phyloP scores from a whole-genome alignment of 371 early-diverging fungal species.

The Nematocida ausubeli region DNA sequence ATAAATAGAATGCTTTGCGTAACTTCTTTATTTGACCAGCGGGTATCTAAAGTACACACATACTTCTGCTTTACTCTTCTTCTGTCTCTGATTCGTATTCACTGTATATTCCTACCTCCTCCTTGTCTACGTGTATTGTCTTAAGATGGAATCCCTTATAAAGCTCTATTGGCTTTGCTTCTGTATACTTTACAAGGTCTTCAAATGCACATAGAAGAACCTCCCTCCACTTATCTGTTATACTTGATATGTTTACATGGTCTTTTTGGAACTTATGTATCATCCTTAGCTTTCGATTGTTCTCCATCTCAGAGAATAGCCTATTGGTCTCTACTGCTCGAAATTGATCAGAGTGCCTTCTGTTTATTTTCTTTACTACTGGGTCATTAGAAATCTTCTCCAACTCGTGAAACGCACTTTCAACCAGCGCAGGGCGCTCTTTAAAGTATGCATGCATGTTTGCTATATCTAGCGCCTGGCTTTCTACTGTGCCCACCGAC shows the following conservation, averaged over 20 bases:
- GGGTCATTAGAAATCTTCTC: not conserved
- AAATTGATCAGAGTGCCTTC: conserved; percentile 42
- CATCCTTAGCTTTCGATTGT: conserved; percentile 5
- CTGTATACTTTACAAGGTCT: conserved; percentile 12
- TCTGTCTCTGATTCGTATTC: not conserved
- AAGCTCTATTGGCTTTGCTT: not conserved
- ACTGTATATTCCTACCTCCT: conserved; percentile 14
- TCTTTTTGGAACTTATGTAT: conserved; percentile 8
- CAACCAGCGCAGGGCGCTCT: not conserved
- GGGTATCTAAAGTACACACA: not conserved
- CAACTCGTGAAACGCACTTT: not conserved
- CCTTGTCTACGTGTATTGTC: conserved; percentile 5
- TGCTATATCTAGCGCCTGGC: not conserved
- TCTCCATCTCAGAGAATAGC: conserved; percentile 15
- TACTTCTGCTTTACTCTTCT: not conserved
- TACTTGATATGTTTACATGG: not conserved
- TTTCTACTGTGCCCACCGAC: conserved; percentile 6
- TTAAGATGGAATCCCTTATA: not conserved
- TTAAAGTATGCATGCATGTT: not conserved
- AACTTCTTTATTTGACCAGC: not conserved
- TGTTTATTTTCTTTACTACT: not conserved
- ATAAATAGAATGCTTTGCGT: too few relatives aligned
- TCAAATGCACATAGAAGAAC: conserved; percentile 27
- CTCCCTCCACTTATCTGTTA: conserved; percentile 34
- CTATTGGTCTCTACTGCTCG: not conserved